Base-by-base conservation (phyloP, 2,329 filamentous ascomycete species). In the Aspergillus caelatus region DNA sequence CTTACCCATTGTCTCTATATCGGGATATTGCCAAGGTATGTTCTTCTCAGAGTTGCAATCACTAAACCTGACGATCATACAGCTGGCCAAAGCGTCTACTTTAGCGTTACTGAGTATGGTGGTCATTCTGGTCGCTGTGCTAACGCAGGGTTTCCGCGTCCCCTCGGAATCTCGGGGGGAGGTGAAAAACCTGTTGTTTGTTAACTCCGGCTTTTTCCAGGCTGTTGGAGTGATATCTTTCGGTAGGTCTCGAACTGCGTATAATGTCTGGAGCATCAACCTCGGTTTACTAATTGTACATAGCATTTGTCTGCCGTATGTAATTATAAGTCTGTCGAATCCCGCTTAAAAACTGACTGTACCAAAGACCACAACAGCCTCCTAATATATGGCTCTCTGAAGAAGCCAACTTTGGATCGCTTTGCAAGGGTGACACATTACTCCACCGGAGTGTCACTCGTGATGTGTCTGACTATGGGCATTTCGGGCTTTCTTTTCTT, bases 171-270 rank as follows among this genome's bases (percentile, higher is more conserved):
- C 88, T 19, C 86, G 88, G 67, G 95, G 95, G 3, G 84, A 87
- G 32, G 87, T 97, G 61, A 86, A 84, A 66, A 87, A 85, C 61
- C 86, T 89, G 43, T 80, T 97, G 62, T 87, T 90, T n/a, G 84
- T 98, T 70, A 96, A 96, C 73, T 84, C 85, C 30, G 95, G 94
- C 55, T 89, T 99, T 63, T 96, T 98, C 74, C 94, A 98, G 78
- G 94, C 95, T 26, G 93, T 99, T 72, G 95, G 95, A 36, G 94
- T 99, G 21, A 99, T 99, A 71, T 98, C 95, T 5, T 99, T 99
- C 77, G 94, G 92, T 95, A 83, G 54, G 86, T 64, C 23, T 46
- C 14, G 16, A n/a, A 39, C 30, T 21, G 16, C 23, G 14, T 52
- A 32, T 8, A 3, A 45, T 58, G 14, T 10, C 32, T n/a, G 26